A percentile compares a stretch with the other conserved stretches of the same genome.
Evolutionary conservation across 177 flowering plant species (phyloP).

Genomic region (Tripterygium wilfordii): DNA sequence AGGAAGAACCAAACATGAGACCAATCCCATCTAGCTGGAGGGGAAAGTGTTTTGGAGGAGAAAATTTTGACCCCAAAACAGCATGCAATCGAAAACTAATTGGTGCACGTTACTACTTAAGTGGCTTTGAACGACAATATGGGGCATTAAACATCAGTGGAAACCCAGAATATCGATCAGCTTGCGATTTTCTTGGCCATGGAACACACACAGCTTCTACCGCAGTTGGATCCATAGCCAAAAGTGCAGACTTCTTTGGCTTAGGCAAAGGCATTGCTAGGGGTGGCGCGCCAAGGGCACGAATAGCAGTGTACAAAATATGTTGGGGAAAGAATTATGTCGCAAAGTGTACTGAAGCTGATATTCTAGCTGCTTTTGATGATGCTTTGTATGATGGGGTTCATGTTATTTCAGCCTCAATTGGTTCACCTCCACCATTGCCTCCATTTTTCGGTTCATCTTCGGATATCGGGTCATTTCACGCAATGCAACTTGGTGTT

Average conservation of each 20-base stretch:
- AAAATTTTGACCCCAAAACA: constrained; percentile 35
- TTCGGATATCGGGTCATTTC: constrained; percentile 60
- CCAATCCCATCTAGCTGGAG: constrained; percentile 57
- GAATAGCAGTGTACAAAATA: constrained; percentile 67
- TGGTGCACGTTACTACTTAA: constrained; percentile 57
- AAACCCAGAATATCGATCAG: constrained; percentile 43
- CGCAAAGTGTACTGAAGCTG: constrained; percentile 49
- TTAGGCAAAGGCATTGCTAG: constrained; percentile 53
- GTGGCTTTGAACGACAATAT: constrained; percentile 37
- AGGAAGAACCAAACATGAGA: constrained; percentile 27
- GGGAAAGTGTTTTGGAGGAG: constrained; percentile 52
- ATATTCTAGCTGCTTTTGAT: constrained; percentile 64
- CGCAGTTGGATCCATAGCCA: constrained; percentile 51
- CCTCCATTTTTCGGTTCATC: constrained; percentile 30
- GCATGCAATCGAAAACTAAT: constrained; percentile 61
- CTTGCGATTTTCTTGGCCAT: constrained; percentile 59
- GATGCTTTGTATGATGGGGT: constrained; percentile 68
- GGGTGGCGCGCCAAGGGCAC: constrained; percentile 68
- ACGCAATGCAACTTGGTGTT: constrained; percentile 53
- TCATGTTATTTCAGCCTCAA: constrained; percentile 56
- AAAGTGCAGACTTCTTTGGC: constrained; percentile 35
- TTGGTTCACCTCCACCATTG: constrained; percentile 40
- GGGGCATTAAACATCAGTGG: constrained; percentile 25
- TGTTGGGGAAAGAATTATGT: constrained; percentile 43
- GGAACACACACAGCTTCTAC: constrained; percentile 88